Conservation (phyloP, 192 early-diverging fungal species). For the Mortierella alpina region DNA sequence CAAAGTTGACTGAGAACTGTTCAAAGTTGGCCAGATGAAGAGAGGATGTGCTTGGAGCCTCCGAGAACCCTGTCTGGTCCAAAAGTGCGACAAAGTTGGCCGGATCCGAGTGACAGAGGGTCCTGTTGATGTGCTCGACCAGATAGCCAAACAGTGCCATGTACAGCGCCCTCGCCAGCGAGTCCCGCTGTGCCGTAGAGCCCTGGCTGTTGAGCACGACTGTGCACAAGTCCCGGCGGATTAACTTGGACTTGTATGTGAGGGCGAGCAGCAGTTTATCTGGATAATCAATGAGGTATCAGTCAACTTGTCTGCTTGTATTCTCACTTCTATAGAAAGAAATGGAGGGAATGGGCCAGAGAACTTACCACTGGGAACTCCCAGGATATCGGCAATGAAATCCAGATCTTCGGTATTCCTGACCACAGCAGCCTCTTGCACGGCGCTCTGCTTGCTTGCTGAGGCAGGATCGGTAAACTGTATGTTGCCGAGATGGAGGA, state of each 20-base stretch:
- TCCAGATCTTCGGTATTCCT: constrained; percentile 81
- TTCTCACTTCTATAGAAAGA: neutral
- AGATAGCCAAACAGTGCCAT: constrained; percentile 89
- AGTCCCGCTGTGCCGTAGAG: constrained; percentile 84
- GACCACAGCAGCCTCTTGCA: constrained; percentile 79
- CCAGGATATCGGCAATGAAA: constrained; percentile 82
- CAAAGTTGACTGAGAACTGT: constrained; percentile 75
- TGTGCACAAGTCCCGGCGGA: constrained; percentile 87
- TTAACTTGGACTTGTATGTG: constrained; percentile 84
- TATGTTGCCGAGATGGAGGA: constrained; percentile 93
- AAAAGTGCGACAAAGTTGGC: constrained; percentile 89
- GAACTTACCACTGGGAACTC: constrained; percentile 72
- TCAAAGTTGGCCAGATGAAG: constrained; percentile 64
- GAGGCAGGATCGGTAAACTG: constrained; percentile 74
- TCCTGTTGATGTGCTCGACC: constrained; percentile 91
- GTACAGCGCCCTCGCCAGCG: constrained; percentile 86
- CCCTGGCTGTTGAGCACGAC: constrained; percentile 87
- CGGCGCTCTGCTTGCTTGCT: constrained; percentile 66
- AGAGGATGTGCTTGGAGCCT: constrained; percentile 56
- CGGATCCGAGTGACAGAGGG: constrained; percentile 77
- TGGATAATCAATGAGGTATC: neutral
- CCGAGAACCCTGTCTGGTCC: constrained; percentile 82
- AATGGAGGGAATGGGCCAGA: neutral
- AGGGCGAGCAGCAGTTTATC: constrained; percentile 74
- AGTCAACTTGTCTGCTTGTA: neutral